Evolutionary conservation across 768 basidiomycete genomes (phyloP).

Genomic region (Macrolepiota dolichaula): DNA sequence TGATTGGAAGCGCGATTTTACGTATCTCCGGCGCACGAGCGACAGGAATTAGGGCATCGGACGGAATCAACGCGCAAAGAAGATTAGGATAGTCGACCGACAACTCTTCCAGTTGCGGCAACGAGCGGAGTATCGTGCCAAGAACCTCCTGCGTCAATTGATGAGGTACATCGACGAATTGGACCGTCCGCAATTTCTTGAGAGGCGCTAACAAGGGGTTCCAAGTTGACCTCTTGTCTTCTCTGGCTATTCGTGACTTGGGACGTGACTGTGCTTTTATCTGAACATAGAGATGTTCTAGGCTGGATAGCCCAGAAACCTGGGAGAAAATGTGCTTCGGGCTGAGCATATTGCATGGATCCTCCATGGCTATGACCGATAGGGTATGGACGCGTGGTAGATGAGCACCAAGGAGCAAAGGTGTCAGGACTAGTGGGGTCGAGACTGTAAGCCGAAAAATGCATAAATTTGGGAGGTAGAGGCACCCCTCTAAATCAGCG

Average conservation of each 20-base stretch:
- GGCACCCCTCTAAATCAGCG: no score
- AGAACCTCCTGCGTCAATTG: background rate
- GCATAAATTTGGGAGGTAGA: background rate
- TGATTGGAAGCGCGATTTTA: background rate
- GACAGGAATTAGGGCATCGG: background rate
- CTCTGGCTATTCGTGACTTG: background rate
- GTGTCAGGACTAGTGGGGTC: background rate
- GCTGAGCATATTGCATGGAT: background rate
- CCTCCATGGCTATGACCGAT: background rate
- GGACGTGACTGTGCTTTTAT: background rate
- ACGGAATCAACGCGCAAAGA: background rate
- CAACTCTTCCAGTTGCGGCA: background rate
- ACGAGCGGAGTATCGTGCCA: background rate
- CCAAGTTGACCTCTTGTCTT: background rate
- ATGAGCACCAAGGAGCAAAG: background rate
- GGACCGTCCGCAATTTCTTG: background rate
- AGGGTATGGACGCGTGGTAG: background rate
- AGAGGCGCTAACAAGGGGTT: background rate
- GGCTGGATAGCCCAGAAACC: background rate
- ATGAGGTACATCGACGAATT: background rate
- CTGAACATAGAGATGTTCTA: background rate
- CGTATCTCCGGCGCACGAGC: background rate
- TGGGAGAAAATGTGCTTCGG: background rate
- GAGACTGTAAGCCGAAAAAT: background rate
- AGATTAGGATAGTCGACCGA: background rate